phyloP scores from a whole-genome alignment of 2,329 filamentous ascomycete genomes.

The Paecilomyces sp. region DNA sequence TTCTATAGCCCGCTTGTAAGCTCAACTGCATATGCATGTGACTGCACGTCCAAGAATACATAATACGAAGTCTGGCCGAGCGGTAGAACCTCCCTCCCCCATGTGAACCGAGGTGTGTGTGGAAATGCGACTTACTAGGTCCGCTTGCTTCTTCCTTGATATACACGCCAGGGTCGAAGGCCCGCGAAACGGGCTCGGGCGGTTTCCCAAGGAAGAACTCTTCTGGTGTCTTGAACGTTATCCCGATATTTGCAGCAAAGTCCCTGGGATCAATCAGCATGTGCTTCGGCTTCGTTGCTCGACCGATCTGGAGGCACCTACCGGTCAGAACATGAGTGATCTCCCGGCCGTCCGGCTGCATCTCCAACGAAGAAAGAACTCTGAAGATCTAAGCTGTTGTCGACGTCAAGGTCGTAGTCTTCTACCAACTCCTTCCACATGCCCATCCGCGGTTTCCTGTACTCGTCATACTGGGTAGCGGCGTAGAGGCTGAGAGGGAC shows the following conservation, averaged over 20 bases:
- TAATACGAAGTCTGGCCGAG: neutral
- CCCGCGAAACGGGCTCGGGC: constrained; percentile 57
- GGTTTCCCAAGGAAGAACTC: constrained; percentile 75
- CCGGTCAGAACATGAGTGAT: constrained; percentile 57
- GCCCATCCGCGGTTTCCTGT: constrained; percentile 76
- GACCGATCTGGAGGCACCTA: constrained; percentile 18
- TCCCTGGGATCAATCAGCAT: constrained; percentile 47
- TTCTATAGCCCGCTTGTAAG: constrained; percentile 7
- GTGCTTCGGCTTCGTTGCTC: neutral
- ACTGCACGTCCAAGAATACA: neutral
- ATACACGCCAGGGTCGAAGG: constrained; percentile 64
- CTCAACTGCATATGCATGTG: neutral
- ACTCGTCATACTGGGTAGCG: constrained; percentile 73
- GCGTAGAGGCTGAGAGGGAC: constrained; percentile 77
- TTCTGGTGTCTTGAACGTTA: constrained; percentile 79
- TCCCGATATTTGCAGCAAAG: constrained; percentile 76
- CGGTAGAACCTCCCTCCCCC: neutral
- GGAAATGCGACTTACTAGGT: constrained; percentile 21
- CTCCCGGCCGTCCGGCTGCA: constrained; percentile 55
- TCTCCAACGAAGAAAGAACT: constrained; percentile 84
- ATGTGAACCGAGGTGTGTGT: constrained; percentile 1
- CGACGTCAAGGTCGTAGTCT: constrained; percentile 52
- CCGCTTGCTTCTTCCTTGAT: constrained; percentile 27
- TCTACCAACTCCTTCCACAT: constrained; percentile 73
- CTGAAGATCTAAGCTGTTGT: constrained; percentile 57